Evolutionary conservation across 441 rosid genomes (phyloP).

Genomic region (Pelargonium myrrhifolium): DNA sequence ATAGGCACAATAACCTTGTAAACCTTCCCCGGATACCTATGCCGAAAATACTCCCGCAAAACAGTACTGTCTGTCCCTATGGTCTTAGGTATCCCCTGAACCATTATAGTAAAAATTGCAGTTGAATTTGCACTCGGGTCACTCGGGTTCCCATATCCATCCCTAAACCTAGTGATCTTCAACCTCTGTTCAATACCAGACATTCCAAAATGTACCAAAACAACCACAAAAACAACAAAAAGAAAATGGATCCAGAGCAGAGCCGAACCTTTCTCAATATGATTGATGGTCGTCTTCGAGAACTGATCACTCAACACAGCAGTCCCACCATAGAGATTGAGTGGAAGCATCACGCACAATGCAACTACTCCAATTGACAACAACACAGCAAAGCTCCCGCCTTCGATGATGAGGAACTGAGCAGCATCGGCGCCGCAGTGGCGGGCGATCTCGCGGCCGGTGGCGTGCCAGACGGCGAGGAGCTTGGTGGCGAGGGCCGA

Average conservation of each 20-base stretch:
- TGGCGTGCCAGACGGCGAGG: slow-evolving; percentile 89
- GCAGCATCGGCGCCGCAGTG: slow-evolving; percentile 97
- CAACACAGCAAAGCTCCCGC: slow-evolving; percentile 68
- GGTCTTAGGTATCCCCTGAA: slow-evolving; percentile 83
- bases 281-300: slow-evolving; percentile 75
- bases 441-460: slow-evolving; percentile 69
- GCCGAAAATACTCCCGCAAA: slow-evolving; percentile 60
- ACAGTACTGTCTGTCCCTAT: slow-evolving; percentile 58
- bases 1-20: slow-evolving; percentile 71
- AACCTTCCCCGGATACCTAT: slow-evolving; percentile 77
- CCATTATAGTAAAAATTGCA: slow-evolving; percentile 77
- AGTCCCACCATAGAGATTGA: slow-evolving; percentile 66
- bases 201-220: slow-evolving; percentile 60
- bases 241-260: slow-evolving; percentile 80
- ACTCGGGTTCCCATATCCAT: slow-evolving; percentile 81
- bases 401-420: slow-evolving; percentile 80
- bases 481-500: slow-evolving; percentile 64
- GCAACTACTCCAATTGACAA: slow-evolving; percentile 45
- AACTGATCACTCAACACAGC: slow-evolving; percentile 64
- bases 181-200: slow-evolving; percentile 55
- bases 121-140: slow-evolving; percentile 53
- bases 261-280: slow-evolving; percentile 67
- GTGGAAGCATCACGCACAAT: slow-evolving; percentile 52
- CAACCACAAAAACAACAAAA: slow-evolving; percentile 53
- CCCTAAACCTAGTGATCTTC: slow-evolving; percentile 81